Evolutionary conservation across 768 basidiomycete species (phyloP).

Genomic region (Pulveroboletus sp.): DNA sequence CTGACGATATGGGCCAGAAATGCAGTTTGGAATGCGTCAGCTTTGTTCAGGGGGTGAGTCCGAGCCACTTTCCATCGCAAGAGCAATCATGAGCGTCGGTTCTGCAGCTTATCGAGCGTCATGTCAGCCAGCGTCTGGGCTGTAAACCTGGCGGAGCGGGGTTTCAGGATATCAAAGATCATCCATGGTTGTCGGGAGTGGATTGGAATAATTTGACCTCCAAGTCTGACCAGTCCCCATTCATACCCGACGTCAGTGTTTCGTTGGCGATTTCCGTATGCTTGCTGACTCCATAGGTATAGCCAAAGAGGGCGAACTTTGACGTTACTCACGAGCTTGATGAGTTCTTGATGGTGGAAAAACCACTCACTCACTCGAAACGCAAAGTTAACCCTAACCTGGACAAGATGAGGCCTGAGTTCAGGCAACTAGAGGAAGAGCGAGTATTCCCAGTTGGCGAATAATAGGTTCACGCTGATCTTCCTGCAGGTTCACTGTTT

Average conservation of each 20-base stretch:
- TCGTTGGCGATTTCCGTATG: neutral
- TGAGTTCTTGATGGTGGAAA: conserved; percentile 96
- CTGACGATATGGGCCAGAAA: conserved; percentile 58
- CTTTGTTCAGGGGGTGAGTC: conserved; percentile 64
- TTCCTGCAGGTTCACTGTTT: conserved; percentile 75
- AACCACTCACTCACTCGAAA: conserved; percentile 93
- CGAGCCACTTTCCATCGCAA: neutral
- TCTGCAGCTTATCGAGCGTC: conserved; percentile 78
- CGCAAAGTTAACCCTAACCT: conserved; percentile 85
- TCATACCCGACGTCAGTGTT: conserved; percentile 85
- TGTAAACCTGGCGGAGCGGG: conserved; percentile 70
- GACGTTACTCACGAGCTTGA: conserved; percentile 97
- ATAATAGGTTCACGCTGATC: conserved; percentile 6
- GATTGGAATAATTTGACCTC: conserved; percentile 78
- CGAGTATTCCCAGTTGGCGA: conserved; percentile 33
- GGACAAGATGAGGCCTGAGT: conserved; percentile 87
- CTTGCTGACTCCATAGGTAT: conserved; percentile 5
- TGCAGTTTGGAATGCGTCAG: conserved; percentile 66
- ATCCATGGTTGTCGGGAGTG: conserved; percentile 82
- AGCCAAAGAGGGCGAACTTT: conserved; percentile 98
- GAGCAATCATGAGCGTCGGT: conserved; percentile 8
- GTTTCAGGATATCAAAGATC: conserved; percentile 72
- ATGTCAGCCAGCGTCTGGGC: conserved; percentile 74
- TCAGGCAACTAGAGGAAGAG: conserved; percentile 93
- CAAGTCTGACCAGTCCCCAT: conserved; percentile 75